A percentile compares a stretch with the other conserved stretches of the same genome.
phyloP scores from a whole-genome alignment of 2,329 filamentous ascomycete genomes.

The Colletotrichum truncatum region DNA sequence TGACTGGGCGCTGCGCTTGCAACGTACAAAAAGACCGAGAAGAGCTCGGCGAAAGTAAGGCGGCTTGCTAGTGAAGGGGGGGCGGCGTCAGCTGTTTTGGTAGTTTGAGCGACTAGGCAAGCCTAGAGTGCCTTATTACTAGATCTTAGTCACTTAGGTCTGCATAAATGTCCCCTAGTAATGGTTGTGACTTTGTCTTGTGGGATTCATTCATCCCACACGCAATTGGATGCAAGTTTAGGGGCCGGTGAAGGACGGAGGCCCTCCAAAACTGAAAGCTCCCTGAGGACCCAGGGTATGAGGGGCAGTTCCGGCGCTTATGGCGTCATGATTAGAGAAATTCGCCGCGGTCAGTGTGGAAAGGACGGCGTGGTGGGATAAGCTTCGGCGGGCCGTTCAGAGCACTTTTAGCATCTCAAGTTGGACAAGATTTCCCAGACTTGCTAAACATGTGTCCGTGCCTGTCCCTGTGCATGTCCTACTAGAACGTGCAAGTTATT shows the following conservation, averaged over 20 bases:
- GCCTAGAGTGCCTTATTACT: background rate
- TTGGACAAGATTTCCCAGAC: background rate
- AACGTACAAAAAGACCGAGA: background rate
- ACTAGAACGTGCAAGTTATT: background rate
- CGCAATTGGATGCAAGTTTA: background rate
- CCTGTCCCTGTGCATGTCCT: background rate
- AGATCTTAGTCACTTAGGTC: background rate
- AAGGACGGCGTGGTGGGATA: background rate
- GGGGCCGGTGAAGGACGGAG: background rate
- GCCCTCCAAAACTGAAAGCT: background rate
- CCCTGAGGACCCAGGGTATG: background rate
- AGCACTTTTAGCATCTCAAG: background rate
- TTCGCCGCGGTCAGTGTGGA: background rate
- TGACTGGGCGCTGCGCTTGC: slow-evolving; percentile 4
- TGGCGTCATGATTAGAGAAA: slow-evolving; percentile 20
- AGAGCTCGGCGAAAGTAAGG: background rate
- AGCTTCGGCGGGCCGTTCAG: slow-evolving; percentile 15
- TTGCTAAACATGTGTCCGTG: background rate
- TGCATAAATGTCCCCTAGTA: background rate
- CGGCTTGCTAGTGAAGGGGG: background rate
- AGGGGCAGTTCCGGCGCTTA: slow-evolving; percentile 20
- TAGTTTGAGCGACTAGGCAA: background rate
- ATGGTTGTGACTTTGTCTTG: background rate
- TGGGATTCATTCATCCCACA: background rate
- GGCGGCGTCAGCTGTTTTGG: slow-evolving; percentile 9